Conservation (phyloP, 202 grass and related monocot species). For the Brachypodium distachyon region DNA sequence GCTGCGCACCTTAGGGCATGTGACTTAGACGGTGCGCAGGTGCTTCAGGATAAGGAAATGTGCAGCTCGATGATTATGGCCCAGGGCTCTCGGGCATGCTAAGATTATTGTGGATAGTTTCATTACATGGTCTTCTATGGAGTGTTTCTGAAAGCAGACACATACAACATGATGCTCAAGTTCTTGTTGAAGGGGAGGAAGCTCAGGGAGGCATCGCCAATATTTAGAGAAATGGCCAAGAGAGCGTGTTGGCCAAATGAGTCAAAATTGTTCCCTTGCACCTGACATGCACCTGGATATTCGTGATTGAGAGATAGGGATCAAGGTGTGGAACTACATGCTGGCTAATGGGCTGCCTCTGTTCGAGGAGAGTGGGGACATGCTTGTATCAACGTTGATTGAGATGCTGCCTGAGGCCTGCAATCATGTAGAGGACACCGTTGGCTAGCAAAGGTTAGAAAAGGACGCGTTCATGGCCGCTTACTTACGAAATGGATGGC, state of each 20-base stretch:
- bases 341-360: constrained; percentile 41
- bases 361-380: constrained; percentile 64
- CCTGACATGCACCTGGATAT: constrained; percentile 45
- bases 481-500: constrained; percentile 76
- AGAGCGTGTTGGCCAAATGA: constrained; percentile 52
- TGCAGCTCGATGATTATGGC: constrained; percentile 66
- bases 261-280: constrained; percentile 38
- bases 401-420: constrained; percentile 79
- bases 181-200: constrained; percentile 49
- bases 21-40: constrained; percentile 13
- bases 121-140: constrained; percentile 65
- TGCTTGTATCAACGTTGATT: constrained; percentile 53
- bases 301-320: constrained; percentile 40
- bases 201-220: constrained; percentile 33
- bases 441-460: constrained; percentile 59
- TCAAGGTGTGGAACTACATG: constrained; percentile 75
- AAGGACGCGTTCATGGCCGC: constrained; percentile 46
- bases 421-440: constrained; percentile 80
- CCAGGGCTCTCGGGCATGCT: constrained; percentile 26
- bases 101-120: constrained; percentile 36
- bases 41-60: constrained; percentile 57
- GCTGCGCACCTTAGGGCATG: constrained; percentile 17
- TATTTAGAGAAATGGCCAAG: constrained; percentile 87
- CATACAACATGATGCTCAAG: constrained; percentile 55
- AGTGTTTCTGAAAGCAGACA: constrained; percentile 48